Evolutionary conservation across 1,139 yeast genomes (phyloP), one percentile per base, ranked within the genome.

Genomic region (Saccharomycopsis crataegensis): DNA sequence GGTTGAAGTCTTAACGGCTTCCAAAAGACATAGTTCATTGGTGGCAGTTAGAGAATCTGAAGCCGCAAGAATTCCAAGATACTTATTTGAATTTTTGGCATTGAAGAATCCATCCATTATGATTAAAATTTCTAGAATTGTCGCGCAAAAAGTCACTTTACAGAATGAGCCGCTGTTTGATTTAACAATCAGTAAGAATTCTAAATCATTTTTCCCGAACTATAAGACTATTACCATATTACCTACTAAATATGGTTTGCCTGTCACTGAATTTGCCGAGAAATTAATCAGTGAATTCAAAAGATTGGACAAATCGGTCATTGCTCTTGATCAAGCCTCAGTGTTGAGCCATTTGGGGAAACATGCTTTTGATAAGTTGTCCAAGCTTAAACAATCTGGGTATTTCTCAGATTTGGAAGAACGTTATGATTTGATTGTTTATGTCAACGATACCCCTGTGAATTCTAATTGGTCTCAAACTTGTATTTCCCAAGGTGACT

Each of bases 21-120:
- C 86, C 3, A 75, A 82, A 59, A 78, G 97, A 64, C 75, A 83
- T 0, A 76, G 79, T 40, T 82, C 96, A 0, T 76, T 90, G 49
- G 82, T 90, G 43, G 97, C 98, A 0, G 86, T 93, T 1, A 76
- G 99, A 64, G 98, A 91, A 61, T 86, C 97, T 0, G 99, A 93
- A 67, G 76, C 94, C 12, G 97, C 96, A 0, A 77, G 96, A 65
- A 86, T 93, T 50, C 98, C 99, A 12, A 79, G 96, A 70, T 79
- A 91, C 0, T 73, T 93, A 51, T 90, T 93, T 67, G 97, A 91
- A 61, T 78, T 87, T 63, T 71, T 93, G 37, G 90, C 96, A 0
- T 69, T 86, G 49, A 87, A 85, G 59, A 86, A 88, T 62, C 98
- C 99, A 1, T 80, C 95, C 0, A 84, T 91, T 41, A 89, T 94